A percentile compares a stretch with the other conserved stretches of the same genome.
These are phyloP conservation scores for Mucor piriformis DNA, from an alignment of 371 early-diverging fungal genomes.

Conservation along the genomic window DNA sequence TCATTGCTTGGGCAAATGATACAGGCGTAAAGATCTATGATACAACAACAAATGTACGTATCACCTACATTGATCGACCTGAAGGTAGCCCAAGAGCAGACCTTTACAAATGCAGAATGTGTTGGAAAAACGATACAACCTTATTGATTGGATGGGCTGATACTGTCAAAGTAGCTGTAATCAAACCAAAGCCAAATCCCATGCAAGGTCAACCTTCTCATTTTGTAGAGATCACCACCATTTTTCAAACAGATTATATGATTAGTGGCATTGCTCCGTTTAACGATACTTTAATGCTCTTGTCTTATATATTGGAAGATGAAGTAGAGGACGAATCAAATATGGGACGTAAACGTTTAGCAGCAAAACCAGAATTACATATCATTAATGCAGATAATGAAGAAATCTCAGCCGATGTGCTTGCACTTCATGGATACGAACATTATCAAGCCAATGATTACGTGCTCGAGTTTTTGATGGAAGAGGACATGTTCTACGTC, in stretches of 20 bases:
- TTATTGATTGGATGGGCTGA: conserved; percentile 95
- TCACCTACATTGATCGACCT: conserved; percentile 86
- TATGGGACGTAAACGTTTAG: conserved; percentile 37
- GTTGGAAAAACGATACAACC: conserved; percentile 80
- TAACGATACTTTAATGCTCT: conserved; percentile 71
- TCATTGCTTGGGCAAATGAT: conserved; percentile 95
- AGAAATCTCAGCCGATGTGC: conserved; percentile 84
- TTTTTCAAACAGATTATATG: conserved; percentile 88
- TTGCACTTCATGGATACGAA: conserved; percentile 81
- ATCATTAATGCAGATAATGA: conserved; percentile 81
- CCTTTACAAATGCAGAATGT: conserved; percentile 81
- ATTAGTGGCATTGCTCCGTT: conserved; percentile 89
- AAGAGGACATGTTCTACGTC: conserved; percentile 79
- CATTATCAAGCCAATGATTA: conserved; percentile 93
- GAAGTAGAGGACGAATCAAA: conserved; percentile 31
- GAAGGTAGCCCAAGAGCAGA: conserved; percentile 83
- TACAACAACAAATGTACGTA: conserved; percentile 64
- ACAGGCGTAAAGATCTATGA: conserved; percentile 87
- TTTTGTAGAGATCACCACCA: conserved; percentile 78
- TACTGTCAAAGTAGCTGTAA: conserved; percentile 79
- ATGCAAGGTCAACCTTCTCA: conserved; percentile 56
- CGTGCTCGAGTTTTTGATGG: conserved; percentile 63
- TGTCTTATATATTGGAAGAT: conserved; percentile 69
- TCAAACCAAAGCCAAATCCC: conserved; percentile 53
- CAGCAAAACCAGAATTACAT: conserved; percentile 86